Base-by-base conservation (phyloP, 1,284 basidiomycete genomes). In the Tylopilus sp. region DNA sequence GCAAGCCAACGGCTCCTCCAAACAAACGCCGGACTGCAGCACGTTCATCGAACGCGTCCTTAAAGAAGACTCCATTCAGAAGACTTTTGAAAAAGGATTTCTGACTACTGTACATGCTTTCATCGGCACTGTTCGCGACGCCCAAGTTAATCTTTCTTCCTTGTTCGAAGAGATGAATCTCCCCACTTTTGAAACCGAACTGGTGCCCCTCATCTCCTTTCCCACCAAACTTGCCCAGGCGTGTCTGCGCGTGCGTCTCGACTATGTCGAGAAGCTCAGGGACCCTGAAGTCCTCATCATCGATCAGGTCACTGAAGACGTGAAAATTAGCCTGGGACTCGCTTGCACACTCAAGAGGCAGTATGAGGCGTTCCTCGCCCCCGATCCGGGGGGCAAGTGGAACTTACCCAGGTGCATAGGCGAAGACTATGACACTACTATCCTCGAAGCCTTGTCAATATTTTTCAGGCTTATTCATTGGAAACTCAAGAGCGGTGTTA, bases 401-500 rank as follows among this genome's bases (percentile, higher is more conserved):
- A 83, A 83, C 48, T 71, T 98, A 18, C 93, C 91, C 2, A 82
- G 84, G 31, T 92, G 92, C 65, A 90, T 97, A 56, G 85, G 83
- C 56, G 81, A 86, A 47, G 89, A 92, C 57, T 99, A 98, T 68
- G 95, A 99, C 65, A 72, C 78, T 19, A 92, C 92, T 2, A 85
- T 99, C 47, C 74, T 97, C 49, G 89, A 95, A 55, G 92, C 92
- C 9, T 74, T 99, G 56, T 79, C 84, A 9, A 87, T 87, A 66
- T 97, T 99, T 73, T 99, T 99, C 79, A 88, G 84, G 62, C 75
- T 99, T 29, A 84, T 99, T 26, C 92, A 97, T 59, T 93, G 89
- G 86, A 97, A 97, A 68, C 78, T 99, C 46, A 96, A 96, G 71
- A 91, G 89, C 54, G 90, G 89, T n/a, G 79, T 82, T 49, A 93